Evolutionary conservation across 2,329 filamentous ascomycete species (phyloP), one percentile per base, ranked within the genome.

Genomic region (Fusarium sp.): DNA sequence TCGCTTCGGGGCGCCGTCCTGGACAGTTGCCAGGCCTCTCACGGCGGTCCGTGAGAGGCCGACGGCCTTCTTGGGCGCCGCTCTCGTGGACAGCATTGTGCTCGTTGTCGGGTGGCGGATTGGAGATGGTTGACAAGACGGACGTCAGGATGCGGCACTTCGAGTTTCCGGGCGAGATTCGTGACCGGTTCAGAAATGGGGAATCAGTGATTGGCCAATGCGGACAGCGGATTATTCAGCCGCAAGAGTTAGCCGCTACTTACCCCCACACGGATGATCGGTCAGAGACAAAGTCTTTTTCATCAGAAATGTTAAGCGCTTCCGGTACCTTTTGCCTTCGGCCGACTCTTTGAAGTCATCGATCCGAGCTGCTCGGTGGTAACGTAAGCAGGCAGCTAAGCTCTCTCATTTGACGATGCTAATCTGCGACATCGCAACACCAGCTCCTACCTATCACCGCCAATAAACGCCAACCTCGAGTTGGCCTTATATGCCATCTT

Each of bases 21-120:
- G 92, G 78, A 95, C 93, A 71, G 94, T 95, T 80, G 94, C 94
- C 86, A 98, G 93, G 78, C 89, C 89, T 83, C 96, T 92, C 77
- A 86, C 84, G 80, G 84, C 81, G 74, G 84, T 83, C 79, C 83
- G 82, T 79, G 85, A 85, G 79, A 84, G 81, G 74, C 74, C 81
- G 74, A 81, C 81, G 71, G 80, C 82, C 80, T 81, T 81, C 69
- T 76, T 81, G 61, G 83, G 81, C 78, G 83, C 82, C 79, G 83
- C 80, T 83, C 82, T 83, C 77, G 83, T 82, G 75, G 86, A 84
- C 81, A 87, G 82, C 85, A 86, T 86, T 77, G 78, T 82, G 79
- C 79, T 76, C 75, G 78, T 80, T 78, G 76, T 80, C 77, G 77
- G 74, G 74, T 80, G 76, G 78, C 71, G 78, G 75, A 70, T 80